Percentiles rank a stretch among this genome's conserved stretches.
phyloP scores from a whole-genome alignment of 2,329 filamentous ascomycete species.

The Fusarium transvaalense region DNA sequence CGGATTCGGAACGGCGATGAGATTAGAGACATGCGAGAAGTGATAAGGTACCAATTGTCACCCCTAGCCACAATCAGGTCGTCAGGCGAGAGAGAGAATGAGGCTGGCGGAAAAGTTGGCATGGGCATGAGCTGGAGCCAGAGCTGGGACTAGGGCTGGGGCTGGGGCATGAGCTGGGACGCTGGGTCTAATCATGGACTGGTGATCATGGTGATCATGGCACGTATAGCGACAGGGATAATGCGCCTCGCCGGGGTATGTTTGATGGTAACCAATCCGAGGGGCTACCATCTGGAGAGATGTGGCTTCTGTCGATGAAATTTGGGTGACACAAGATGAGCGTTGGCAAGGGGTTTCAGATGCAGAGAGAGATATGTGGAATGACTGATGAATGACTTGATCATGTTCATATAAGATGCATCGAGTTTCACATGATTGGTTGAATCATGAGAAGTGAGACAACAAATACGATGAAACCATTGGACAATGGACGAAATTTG shows the following conservation, averaged over 20 bases:
- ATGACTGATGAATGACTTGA: conserved; percentile 13
- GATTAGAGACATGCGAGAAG: background rate
- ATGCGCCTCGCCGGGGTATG: conserved; percentile 15
- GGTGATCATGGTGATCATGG: conserved; percentile 19
- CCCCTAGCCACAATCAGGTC: conserved; percentile 3
- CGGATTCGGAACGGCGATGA: background rate
- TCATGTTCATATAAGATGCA: conserved; percentile 7
- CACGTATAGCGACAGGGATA: conserved; percentile 22
- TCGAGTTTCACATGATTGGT: conserved; percentile 24
- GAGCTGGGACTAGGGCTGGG: background rate
- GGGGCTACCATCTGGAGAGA: conserved; percentile 5
- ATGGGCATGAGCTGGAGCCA: conserved; percentile 3
- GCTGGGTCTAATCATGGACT: background rate
- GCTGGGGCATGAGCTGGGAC: background rate
- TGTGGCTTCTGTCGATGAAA: conserved; percentile 8
- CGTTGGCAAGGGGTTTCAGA: conserved; percentile 5
- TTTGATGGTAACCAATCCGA: conserved; percentile 17
- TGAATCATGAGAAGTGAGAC: background rate
- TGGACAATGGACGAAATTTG: conserved; percentile 10
- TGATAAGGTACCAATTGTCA: background rate
- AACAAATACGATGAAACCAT: background rate
- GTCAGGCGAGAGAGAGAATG: conserved; percentile 14
- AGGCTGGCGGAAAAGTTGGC: conserved; percentile 21
- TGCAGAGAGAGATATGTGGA: background rate
- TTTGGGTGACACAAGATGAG: conserved; percentile 7